Conservation (phyloP, 371 early-diverging fungal species). For the Mortierella sp. region DNA sequence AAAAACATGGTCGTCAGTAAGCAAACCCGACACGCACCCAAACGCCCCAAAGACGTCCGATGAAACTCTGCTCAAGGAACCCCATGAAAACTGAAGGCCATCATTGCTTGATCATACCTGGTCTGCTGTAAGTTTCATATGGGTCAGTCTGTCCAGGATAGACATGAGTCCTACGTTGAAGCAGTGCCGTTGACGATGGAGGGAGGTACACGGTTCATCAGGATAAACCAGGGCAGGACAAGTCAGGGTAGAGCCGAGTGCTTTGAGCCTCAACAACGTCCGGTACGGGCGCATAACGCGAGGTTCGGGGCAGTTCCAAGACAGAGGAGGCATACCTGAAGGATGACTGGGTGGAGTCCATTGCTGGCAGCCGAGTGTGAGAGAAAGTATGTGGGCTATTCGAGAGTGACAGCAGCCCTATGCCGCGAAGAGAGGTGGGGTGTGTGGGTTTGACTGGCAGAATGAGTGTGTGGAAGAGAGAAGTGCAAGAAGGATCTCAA, state of each 20-base stretch:
- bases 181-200: too few species aligned
- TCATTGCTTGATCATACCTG: background rate
- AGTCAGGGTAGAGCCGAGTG: too few species aligned
- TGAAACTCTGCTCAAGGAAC: too few species aligned
- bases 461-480: background rate
- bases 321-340: conserved; percentile 13
- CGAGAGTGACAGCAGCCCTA: background rate
- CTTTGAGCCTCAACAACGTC: too few species aligned
- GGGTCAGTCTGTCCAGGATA: background rate
- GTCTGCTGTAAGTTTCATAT: background rate
- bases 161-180: background rate
- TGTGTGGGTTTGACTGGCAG: background rate
- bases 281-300: too few species aligned
- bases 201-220: too few species aligned
- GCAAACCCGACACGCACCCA: too few species aligned
- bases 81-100: too few species aligned
- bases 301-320: too few species aligned
- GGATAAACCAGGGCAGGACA: too few species aligned
- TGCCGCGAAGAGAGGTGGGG: background rate
- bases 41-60: background rate
- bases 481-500: background rate
- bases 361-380: conserved; percentile 1
- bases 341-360: conserved; percentile 19
- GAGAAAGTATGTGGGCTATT: background rate
- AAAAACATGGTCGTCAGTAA: background rate